phyloP scores from a whole-genome alignment of 495 filamentous ascomycete genomes.

The Xylaria intraflava region DNA sequence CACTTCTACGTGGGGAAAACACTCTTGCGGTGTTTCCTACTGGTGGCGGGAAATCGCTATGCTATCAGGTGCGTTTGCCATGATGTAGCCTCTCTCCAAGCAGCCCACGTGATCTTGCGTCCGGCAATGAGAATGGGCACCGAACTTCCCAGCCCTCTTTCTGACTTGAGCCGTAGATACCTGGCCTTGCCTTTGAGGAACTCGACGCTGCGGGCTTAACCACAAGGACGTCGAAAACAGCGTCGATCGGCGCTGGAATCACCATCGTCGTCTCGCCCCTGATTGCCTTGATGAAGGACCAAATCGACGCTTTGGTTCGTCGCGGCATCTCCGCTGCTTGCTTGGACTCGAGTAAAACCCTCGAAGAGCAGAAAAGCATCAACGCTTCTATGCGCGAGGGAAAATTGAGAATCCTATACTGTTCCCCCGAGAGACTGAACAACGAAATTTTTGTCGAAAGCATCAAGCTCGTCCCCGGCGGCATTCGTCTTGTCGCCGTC shows the following conservation, averaged over 20 bases:
- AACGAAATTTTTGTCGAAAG: conserved; percentile 52
- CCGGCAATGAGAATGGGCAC: no score
- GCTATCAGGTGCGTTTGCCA: conserved; percentile 38
- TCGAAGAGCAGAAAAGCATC: conserved; percentile 39
- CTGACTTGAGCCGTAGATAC: conserved; percentile 36
- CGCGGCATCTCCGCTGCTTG: conserved; percentile 45
- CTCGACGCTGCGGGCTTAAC: conserved; percentile 27
- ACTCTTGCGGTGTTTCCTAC: conserved; percentile 52
- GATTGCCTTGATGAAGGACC: conserved; percentile 55
- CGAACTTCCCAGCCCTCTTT: no score
- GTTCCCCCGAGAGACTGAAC: conserved; percentile 52
- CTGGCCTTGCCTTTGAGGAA: conserved; percentile 47
- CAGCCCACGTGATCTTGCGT: no score
- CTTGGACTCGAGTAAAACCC: conserved; percentile 47
- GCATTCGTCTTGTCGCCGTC: conserved; percentile 50
- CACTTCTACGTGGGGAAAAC: conserved; percentile 44
- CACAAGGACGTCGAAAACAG: not conserved
- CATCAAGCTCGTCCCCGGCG: conserved; percentile 44
- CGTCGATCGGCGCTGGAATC: conserved; percentile 31
- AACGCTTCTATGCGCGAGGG: conserved; percentile 39
- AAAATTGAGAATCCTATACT: conserved; percentile 48
- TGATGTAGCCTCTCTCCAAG: no score
- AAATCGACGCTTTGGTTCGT: conserved; percentile 45
- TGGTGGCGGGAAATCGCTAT: conserved; percentile 53
- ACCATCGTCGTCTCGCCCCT: conserved; percentile 51